Percentiles rank a stretch among this genome's conserved stretches.
These are phyloP conservation scores for Tolypocladium ophioglossoides DNA, from an alignment of 2,329 filamentous ascomycete genomes.

Conservation along the genomic window DNA sequence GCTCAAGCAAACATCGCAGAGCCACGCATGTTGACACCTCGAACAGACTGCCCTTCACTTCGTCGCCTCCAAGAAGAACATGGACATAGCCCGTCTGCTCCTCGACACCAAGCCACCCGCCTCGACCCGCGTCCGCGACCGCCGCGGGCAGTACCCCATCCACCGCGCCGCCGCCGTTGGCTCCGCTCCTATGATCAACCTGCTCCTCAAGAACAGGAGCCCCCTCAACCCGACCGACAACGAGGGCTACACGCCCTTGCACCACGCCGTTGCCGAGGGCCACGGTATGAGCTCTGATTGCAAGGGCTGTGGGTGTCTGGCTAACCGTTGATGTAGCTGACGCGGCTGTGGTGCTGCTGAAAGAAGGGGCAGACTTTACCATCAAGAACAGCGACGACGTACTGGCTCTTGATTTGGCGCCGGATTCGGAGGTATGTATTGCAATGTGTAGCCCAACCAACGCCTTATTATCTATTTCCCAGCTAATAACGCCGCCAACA, in stretches of 20 bases:
- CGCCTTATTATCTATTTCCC: neutral
- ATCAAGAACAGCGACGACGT: conserved; percentile 64
- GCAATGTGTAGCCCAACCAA: too few relatives aligned
- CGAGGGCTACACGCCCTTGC: conserved; percentile 77
- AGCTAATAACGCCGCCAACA: conserved; percentile 18
- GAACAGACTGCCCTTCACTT: conserved; percentile 82
- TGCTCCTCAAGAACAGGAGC: conserved; percentile 66
- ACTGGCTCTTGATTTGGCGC: conserved; percentile 70
- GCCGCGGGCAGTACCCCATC: conserved; percentile 77
- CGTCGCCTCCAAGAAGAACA: conserved; percentile 77
- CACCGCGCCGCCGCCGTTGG: conserved; percentile 89
- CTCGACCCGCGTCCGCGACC: conserved; percentile 71
- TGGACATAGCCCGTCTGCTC: conserved; percentile 72
- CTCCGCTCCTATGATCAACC: conserved; percentile 73
- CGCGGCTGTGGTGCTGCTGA: conserved; percentile 71
- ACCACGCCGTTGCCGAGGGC: conserved; percentile 74
- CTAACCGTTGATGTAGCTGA: conserved; percentile 43
- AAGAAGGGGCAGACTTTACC: conserved; percentile 71
- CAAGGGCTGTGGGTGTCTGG: neutral
- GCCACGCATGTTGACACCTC: neutral
- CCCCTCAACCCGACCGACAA: conserved; percentile 76
- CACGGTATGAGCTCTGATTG: conserved; percentile 36
- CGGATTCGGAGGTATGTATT: conserved; percentile 64
- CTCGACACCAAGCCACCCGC: conserved; percentile 59
- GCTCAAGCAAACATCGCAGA: neutral